Evolutionary conservation across 371 early-diverging fungal genomes (phyloP), one percentile per base, ranked within the genome.

Genomic region (Phascolomyces articulosus): DNA sequence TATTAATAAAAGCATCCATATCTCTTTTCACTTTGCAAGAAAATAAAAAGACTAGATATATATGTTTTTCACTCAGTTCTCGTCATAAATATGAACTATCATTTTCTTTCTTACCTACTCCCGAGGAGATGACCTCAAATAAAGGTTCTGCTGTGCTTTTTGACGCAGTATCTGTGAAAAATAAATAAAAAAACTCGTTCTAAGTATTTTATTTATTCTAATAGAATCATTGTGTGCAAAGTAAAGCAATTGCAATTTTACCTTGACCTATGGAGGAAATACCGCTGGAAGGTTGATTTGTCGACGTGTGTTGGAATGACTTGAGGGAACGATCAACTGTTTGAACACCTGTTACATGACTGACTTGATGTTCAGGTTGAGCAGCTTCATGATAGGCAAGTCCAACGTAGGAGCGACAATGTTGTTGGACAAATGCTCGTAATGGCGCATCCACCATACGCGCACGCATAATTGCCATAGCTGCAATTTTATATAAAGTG

Each of bases 41-140:
- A n/a, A n/a, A n/a, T n/a, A n/a, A n/a, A n/a, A n/a, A n/a, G n/a
- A n/a, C n/a, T n/a, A n/a, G n/a, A n/a, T n/a, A n/a, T n/a, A n/a
- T n/a, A n/a, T n/a, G n/a, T n/a, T n/a, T n/a, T n/a, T n/a, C n/a
- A n/a, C n/a, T n/a, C n/a, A n/a, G n/a, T n/a, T n/a, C n/a, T n/a
- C n/a, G n/a, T n/a, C n/a, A 31, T 31, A 31, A 6, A 31, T 31
- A 31, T 31, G 31, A 6, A 31, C 11, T 9, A 34, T 34, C 11
- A 34, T 34, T 34, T 34, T 34, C 11, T 34, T 72, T 24, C 51
- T 21, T 77, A 79, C 82, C 82, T 38, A 79, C 80, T 2, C 89
- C 89, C 27, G 86, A 74, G 58, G 85, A 84, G 7, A 88, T 76
- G 13, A 86, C 77, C 62, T 86, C 83, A 73, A 88, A 88, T 31